Conservation (phyloP, 495 filamentous ascomycete species). For the Neurospora tetrasperma region DNA sequence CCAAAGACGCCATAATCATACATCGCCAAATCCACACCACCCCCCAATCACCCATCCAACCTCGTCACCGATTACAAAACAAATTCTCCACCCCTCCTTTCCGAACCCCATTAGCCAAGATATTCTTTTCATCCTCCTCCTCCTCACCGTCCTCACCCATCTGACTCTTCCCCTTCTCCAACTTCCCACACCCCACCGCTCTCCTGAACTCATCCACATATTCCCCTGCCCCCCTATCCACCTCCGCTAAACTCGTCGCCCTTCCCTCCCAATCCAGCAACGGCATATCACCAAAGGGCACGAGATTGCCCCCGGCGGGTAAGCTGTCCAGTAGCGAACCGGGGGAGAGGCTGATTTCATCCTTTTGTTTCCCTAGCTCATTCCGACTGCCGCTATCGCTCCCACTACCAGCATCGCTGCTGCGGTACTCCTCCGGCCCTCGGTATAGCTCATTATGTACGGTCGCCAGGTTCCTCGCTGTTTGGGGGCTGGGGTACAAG, state of each 20-base stretch:
- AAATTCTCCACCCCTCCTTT: slow-evolving; percentile 10
- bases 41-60: background rate
- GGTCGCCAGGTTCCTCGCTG: slow-evolving; percentile 44
- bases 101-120: slow-evolving; percentile 8
- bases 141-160: slow-evolving; percentile 8
- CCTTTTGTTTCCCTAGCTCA: background rate
- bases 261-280: slow-evolving; percentile 33
- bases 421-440: slow-evolving; percentile 54
- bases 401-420: background rate
- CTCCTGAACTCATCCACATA: slow-evolving; percentile 33
- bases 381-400: background rate
- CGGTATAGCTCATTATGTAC: slow-evolving; percentile 66
- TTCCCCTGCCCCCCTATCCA: slow-evolving; percentile 27
- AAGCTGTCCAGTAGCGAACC: slow-evolving; percentile 30
- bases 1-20: background rate
- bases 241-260: slow-evolving; percentile 14
- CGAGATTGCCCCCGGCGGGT: slow-evolving; percentile 23
- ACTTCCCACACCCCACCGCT: slow-evolving; percentile 25
- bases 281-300: slow-evolving; percentile 28
- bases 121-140: slow-evolving; percentile 19
- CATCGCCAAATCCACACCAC: background rate
- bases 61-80: slow-evolving; percentile 14
- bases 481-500: slow-evolving; percentile 55
- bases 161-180: slow-evolving; percentile 11
- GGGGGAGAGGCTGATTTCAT: slow-evolving; percentile 20